Base-by-base conservation (phyloP, 768 basidiomycete species). In the Rhizopogon salebrosus region DNA sequence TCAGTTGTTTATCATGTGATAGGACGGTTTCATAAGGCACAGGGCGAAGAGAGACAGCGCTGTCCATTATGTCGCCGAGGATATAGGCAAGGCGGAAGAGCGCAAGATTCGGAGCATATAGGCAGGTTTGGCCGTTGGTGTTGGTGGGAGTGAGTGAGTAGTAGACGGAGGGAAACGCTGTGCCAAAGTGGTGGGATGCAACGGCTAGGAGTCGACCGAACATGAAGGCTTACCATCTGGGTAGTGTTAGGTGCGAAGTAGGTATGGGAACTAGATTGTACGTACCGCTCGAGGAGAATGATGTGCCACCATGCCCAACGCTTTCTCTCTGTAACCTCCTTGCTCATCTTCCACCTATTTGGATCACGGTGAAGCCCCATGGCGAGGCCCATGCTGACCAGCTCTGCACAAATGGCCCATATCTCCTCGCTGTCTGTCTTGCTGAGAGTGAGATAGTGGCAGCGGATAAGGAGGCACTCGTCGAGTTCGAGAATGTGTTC, bases 301-400 rank as follows among this genome's bases (percentile, higher is more conserved):
- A 89, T 88, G 67, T 92, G 88, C 90, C 90, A 92, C 90, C 90
- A 92, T 6, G 88, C 87, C 90, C 90, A 92, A 50, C 90, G 75
- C 48, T 91, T 75, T 53, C 90, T 78, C 65, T 92, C 90, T 34
- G 87, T 84, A 9, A 83, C 70, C 54, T 83, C 83, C 53, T 77
- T 75, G 46, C 77, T 80, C 76, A 89, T 84, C 55, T 79, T 78
- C 78, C 83, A 89, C 64, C 84, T 83, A 40, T 80, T 83, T n/a
- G 90, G 90, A 68, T 92, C 91, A 18, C 91, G 82, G 68, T 92
- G 90, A 7, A 92, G 71, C 9, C 91, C 91, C 83, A 92, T 84
- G 11, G 89, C 90, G 58, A 82, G 85, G 7, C 78, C 87, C 54
- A 90, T 84, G 24, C 82, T 82, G 31, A 90, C 71, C 14, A 92